Conservation (phyloP, 257 asterid genomes). For the Plantago elongata region DNA sequence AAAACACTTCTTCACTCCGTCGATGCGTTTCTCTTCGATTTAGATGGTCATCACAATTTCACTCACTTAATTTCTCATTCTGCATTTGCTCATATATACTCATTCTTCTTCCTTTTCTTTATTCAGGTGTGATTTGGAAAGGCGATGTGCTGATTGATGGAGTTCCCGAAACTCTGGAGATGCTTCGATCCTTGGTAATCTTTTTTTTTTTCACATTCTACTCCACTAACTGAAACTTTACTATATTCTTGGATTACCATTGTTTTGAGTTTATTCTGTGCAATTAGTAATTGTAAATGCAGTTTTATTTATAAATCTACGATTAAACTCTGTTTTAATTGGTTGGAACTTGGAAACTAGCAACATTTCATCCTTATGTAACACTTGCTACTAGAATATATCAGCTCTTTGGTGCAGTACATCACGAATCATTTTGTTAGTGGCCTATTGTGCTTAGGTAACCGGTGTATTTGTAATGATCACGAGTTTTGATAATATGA, state of each 20-base stretch:
- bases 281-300: too few species aligned
- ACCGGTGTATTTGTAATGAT: neutral
- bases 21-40: slow-evolving; percentile 88
- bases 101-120: neutral
- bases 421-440: neutral
- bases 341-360: too few species aligned
- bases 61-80: neutral
- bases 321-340: too few species aligned
- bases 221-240: too few species aligned
- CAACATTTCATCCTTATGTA: too few species aligned
- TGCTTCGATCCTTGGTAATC: slow-evolving; percentile 71
- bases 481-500: neutral
- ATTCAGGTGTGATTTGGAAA: slow-evolving; percentile 85
- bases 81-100: neutral
- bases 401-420: neutral
- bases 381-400: too few species aligned
- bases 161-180: slow-evolving; percentile 59
- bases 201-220: neutral
- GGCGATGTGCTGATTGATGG: slow-evolving; percentile 85
- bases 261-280: too few species aligned
- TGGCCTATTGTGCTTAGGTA: neutral
- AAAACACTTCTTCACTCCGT: slow-evolving; percentile 55
- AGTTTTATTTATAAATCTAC: too few species aligned
- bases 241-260: too few species aligned
- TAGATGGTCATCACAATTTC: slow-evolving; percentile 51